Evolutionary conservation across 441 rosid species (phyloP).

Genomic region (Rhodomyrtus psidioides): DNA sequence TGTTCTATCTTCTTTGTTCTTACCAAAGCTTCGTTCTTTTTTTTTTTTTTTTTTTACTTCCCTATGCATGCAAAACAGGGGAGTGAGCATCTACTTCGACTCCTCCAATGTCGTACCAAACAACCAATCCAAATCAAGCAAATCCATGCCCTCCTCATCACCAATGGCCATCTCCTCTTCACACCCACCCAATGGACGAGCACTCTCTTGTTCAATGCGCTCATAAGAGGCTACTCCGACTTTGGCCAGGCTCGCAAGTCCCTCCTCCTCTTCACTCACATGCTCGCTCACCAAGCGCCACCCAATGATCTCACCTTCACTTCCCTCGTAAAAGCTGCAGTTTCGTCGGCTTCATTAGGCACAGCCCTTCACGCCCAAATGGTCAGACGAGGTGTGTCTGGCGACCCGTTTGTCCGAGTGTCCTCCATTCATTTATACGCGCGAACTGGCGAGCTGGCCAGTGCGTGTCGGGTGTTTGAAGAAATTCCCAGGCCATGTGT

Average conservation of each 20-base stretch:
- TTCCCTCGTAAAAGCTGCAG: constrained; percentile 42
- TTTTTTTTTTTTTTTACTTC: not conserved
- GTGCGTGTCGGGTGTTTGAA: constrained; percentile 43
- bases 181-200: constrained; percentile 21
- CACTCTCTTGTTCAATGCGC: constrained; percentile 46
- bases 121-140: constrained; percentile 36
- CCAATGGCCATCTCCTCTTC: constrained; percentile 23
- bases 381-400: constrained; percentile 33
- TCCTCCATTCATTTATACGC: constrained; percentile 40
- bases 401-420: constrained; percentile 44
- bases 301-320: constrained; percentile 61
- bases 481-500: constrained; percentile 41
- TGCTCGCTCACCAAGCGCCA: constrained; percentile 34
- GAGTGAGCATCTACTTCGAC: constrained; percentile 30
- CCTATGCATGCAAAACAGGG: not conserved
- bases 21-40: not conserved
- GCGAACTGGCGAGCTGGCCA: constrained; percentile 13
- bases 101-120: constrained; percentile 40
- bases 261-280: constrained; percentile 36
- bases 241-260: constrained; percentile 21
- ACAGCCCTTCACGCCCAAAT: constrained; percentile 44
- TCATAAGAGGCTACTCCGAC: constrained; percentile 46
- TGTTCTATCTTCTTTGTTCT: not conserved
- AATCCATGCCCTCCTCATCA: constrained; percentile 39
- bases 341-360: constrained; percentile 18